These are phyloP conservation scores for Monosporascus sp. DNA, from an alignment of 2,329 filamentous ascomycete genomes.

Conservation along the genomic window DNA sequence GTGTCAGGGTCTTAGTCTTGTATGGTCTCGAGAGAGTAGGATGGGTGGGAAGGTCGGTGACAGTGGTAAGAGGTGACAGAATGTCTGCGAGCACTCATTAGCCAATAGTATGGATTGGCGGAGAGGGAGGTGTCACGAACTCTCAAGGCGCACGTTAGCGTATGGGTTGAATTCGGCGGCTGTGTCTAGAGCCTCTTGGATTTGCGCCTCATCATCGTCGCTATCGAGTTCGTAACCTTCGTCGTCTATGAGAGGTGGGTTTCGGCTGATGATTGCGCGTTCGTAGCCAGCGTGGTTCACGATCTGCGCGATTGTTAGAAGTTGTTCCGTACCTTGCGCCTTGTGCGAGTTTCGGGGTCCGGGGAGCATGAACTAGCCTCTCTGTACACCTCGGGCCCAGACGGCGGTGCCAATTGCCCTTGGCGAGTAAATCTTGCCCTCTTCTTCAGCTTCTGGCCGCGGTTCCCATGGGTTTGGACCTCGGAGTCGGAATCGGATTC, in stretches of 20 bases:
- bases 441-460: conserved; percentile 74
- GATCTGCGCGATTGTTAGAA: conserved; percentile 39
- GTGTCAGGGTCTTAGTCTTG: conserved; percentile 64
- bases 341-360: neutral
- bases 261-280: conserved; percentile 68
- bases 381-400: conserved; percentile 63
- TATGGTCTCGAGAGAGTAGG: conserved; percentile 71
- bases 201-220: conserved; percentile 61
- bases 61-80: conserved; percentile 68
- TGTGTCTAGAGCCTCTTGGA: conserved; percentile 53
- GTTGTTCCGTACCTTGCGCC: neutral
- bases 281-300: conserved; percentile 70
- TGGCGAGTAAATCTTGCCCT: conserved; percentile 65
- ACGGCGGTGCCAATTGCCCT: conserved; percentile 62
- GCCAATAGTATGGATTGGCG: neutral
- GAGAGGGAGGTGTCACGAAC: conserved; percentile 39
- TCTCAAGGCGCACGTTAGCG: conserved; percentile 62
- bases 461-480: conserved; percentile 64
- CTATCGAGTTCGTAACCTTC: conserved; percentile 73
- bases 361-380: conserved; percentile 47
- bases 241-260: conserved; percentile 67
- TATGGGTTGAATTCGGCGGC: conserved; percentile 72
- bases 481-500: conserved; percentile 75
- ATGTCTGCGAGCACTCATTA: conserved; percentile 48
- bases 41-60: conserved; percentile 69